Evolutionary conservation across 164 flowering plant species (phyloP), one percentile per base, ranked within the genome.

Genomic region (Chimonanthus praecox): DNA sequence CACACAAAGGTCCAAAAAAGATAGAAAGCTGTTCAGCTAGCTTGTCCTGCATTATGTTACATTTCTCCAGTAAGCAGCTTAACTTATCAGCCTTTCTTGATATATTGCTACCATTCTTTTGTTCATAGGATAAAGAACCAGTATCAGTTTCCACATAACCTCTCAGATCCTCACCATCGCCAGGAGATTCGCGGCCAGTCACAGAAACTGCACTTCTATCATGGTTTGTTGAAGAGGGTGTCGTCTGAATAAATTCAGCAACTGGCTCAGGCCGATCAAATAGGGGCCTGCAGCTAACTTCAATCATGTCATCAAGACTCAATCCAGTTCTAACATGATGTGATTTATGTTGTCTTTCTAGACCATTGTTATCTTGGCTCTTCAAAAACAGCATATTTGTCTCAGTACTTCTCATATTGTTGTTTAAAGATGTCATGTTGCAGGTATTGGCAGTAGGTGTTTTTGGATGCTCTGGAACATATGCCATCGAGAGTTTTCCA

Each of bases 221-320:
- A 33, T 73, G 45, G 47, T 2, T 58, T 6, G 51, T 61, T 58
- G 6, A 5, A 3, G 78, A 16, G 15, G 50, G 71, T 72, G 46
- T 7, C 11, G 71, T 75, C 46, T 45, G 74, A 76, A 67, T 48
- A 72, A 54, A 63, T 71, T 80, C 80, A 9, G 63, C 58, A 13
- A 68, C 72, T 54, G 75, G 11, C 60, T 48, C 21, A 62, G 67
- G 44, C 74, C 61, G 47, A 13, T 69, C 48, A 7, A 72, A 68
- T 7, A 44, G 67, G 13, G 67, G 58, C 1, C 75, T 62, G 72
- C 81, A 84, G 54, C 89, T 73, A 67, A 82, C 86, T 75, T 87
- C 89, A 51, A 93, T 76, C 86, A 95, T 76, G 84, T 93, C 99
- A 82, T 93, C 94, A 3, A 92, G 79, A 44, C 90, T 82, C 10